phyloP scores from a whole-genome alignment of 495 filamentous ascomycete genomes.

The Penicillium cataractarum region DNA sequence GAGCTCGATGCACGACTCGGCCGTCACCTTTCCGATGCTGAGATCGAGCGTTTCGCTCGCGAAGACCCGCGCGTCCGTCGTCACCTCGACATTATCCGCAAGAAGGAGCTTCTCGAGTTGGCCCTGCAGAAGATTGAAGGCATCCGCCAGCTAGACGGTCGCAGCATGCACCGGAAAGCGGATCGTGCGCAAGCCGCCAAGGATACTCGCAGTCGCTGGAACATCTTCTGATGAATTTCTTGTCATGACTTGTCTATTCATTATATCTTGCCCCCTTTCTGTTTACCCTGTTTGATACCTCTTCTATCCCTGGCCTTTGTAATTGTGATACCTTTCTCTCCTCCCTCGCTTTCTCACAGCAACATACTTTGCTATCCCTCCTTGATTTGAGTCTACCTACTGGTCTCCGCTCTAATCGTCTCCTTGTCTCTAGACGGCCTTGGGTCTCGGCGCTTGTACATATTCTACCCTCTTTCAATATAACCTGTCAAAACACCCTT shows the following conservation, averaged over 20 bases:
- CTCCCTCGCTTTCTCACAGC: slow-evolving; percentile 9
- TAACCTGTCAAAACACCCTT: not conserved
- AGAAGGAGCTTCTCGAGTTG: slow-evolving; percentile 91
- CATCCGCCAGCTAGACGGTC: slow-evolving; percentile 73
- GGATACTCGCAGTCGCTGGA: slow-evolving; percentile 45
- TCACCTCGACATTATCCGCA: slow-evolving; percentile 86
- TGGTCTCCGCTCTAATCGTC: slow-evolving; percentile 11
- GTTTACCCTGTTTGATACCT: slow-evolving; percentile 13
- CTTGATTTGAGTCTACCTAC: slow-evolving; percentile 11
- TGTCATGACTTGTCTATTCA: slow-evolving; percentile 12
- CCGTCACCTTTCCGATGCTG: slow-evolving; percentile 71
- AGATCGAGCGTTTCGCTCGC: slow-evolving; percentile 86
- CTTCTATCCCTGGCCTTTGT: slow-evolving; percentile 9
- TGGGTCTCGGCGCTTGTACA: slow-evolving; percentile 15
- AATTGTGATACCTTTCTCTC: slow-evolving; percentile 25
- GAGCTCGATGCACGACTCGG: slow-evolving; percentile 89
- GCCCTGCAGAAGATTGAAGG: slow-evolving; percentile 94
- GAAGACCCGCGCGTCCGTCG: slow-evolving; percentile 87
- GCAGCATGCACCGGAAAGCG: slow-evolving; percentile 32
- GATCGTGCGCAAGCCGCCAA: slow-evolving; percentile 35
- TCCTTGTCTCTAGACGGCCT: slow-evolving; percentile 14
- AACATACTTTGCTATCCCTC: not conserved
- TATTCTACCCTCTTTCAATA: slow-evolving; percentile 6
- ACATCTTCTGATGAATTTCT: slow-evolving; percentile 39
- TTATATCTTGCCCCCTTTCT: slow-evolving; percentile 9